A percentile compares a stretch with the other conserved stretches of the same genome.
Evolutionary conservation across 2,329 filamentous ascomycete species (phyloP).

Genomic region (Stemphylium beticola): DNA sequence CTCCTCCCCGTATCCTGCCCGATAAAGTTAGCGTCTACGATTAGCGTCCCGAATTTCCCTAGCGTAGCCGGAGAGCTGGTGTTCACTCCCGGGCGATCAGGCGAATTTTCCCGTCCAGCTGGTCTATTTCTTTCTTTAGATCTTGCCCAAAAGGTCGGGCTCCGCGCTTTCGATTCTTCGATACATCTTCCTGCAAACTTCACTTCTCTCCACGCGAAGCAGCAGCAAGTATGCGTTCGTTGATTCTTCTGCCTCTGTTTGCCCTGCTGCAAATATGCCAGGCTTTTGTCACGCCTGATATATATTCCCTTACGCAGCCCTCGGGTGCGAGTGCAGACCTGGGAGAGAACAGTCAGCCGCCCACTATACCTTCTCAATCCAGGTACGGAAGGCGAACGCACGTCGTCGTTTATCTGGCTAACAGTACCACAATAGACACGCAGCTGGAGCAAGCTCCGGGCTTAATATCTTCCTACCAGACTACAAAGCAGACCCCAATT

Average conservation of each 20-base stretch:
- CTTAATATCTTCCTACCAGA: conserved; percentile 9
- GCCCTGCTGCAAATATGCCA: conserved; percentile 7
- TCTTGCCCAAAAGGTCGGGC: conserved; percentile 6
- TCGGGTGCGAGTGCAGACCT: background rate
- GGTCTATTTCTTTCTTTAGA: background rate
- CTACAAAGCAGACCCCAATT: conserved; percentile 11
- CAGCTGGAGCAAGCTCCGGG: conserved; percentile 4
- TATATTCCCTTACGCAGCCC: conserved; percentile 8
- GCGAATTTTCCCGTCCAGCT: conserved; percentile 3
- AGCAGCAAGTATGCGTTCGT: conserved; percentile 6
- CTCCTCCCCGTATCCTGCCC: background rate
- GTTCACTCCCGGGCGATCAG: background rate
- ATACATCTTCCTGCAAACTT: background rate
- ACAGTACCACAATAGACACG: background rate
- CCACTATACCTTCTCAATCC: conserved; percentile 10
- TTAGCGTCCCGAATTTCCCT: background rate
- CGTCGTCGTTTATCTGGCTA: background rate
- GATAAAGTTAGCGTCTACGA: background rate
- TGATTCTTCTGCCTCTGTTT: conserved; percentile 6
- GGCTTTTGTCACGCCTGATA: conserved; percentile 11
- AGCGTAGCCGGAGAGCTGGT: conserved; percentile 1
- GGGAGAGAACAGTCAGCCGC: background rate
- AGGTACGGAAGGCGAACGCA: background rate
- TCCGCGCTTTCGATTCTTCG: background rate
- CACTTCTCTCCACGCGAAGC: background rate